phyloP scores from a whole-genome alignment of 2,329 filamentous ascomycete species.

The Exophiala spinifera region DNA sequence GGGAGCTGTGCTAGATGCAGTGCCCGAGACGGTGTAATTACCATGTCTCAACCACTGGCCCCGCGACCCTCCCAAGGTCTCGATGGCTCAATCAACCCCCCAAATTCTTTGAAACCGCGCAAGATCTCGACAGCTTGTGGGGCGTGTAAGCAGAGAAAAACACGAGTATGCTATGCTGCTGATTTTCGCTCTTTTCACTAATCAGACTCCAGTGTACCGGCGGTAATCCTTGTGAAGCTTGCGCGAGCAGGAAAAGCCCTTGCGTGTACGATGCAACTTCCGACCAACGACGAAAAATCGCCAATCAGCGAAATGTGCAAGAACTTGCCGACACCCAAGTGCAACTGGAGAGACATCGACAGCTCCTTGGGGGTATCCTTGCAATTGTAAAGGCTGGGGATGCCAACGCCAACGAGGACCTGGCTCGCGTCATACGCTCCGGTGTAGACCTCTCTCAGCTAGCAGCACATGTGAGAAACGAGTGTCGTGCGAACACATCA shows the following conservation, averaged over 20 bases:
- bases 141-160: conserved; percentile 29
- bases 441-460: conserved; percentile 27
- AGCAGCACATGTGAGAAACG: conserved; percentile 28
- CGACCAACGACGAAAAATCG: conserved; percentile 29
- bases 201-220: conserved; percentile 24
- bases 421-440: conserved; percentile 23
- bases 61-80: conserved; percentile 15
- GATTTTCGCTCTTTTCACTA: neutral
- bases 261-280: conserved; percentile 28
- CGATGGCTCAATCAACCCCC: neutral
- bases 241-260: conserved; percentile 21
- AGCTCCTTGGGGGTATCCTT: conserved; percentile 29
- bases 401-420: conserved; percentile 15
- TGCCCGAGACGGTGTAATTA: neutral
- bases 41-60: conserved; percentile 27
- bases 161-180: conserved; percentile 17
- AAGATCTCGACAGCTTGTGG: conserved; percentile 31
- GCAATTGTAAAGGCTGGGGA: conserved; percentile 26
- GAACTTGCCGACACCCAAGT: conserved; percentile 24
- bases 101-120: conserved; percentile 16
- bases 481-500: conserved; percentile 22
- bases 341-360: conserved; percentile 22
- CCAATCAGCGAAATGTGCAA: conserved; percentile 27
- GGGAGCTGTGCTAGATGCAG: neutral
- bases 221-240: conserved; percentile 27